phyloP scores from a whole-genome alignment of 2,329 filamentous ascomycete genomes.

The Rutstroemia sydowiana region DNA sequence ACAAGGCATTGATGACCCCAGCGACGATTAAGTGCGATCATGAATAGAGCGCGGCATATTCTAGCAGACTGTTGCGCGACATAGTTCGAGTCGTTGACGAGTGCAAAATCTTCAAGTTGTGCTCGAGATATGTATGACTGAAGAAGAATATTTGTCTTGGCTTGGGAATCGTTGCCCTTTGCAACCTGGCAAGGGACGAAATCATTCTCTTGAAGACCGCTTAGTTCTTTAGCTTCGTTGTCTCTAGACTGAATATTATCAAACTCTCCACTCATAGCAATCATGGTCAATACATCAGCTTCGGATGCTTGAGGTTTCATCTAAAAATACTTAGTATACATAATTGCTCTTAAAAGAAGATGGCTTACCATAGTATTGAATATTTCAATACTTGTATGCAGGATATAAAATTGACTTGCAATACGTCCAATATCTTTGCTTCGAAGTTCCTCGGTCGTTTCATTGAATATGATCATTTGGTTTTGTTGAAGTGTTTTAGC shows the following conservation, averaged over 20 bases:
- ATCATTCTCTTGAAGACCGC: constrained; percentile 57
- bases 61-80: constrained; percentile 92
- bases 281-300: constrained; percentile 90
- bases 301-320: constrained; percentile 83
- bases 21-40: constrained; percentile 89
- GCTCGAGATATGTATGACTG: constrained; percentile 89
- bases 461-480: constrained; percentile 99
- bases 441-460: constrained; percentile 82
- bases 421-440: constrained; percentile 95
- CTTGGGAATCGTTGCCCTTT: constrained; percentile 64
- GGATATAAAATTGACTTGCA: constrained; percentile 93
- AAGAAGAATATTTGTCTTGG: constrained; percentile 91
- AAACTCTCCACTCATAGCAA: constrained; percentile 95
- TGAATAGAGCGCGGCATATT: constrained; percentile 91
- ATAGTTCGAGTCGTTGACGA: constrained; percentile 87
- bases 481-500: constrained; percentile 81
- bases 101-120: constrained; percentile 84
- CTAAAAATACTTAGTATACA: too few relatives aligned
- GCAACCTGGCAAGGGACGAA: constrained; percentile 69
- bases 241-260: constrained; percentile 94
- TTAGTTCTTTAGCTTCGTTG: constrained; percentile 82
- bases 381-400: constrained; percentile 87
- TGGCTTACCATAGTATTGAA: constrained; percentile 69
- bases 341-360: too few relatives aligned
- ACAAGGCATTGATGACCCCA: constrained; percentile 97